Percentiles rank a stretch among this genome's conserved stretches.
These are phyloP conservation scores for Skeletonema costatum DNA, from an alignment of 108 stramenopile species.

Conservation along the genomic window DNA sequence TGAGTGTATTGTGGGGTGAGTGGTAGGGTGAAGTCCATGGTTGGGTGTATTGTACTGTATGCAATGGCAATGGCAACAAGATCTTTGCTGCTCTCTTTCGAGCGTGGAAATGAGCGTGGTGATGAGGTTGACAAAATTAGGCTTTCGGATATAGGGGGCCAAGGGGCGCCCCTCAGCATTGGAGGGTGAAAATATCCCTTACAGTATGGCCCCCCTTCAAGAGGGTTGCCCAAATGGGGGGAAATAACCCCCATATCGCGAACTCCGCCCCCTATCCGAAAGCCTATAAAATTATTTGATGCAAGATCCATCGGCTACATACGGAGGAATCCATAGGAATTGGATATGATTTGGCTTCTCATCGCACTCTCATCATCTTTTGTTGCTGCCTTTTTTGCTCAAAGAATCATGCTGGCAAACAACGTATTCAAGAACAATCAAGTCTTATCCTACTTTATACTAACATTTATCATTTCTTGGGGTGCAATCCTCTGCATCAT, in stretches of 20 bases:
- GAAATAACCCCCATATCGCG: too few relatives aligned
- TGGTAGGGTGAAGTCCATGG: constrained; percentile 17
- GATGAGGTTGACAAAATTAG: too few relatives aligned
- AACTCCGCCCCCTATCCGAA: too few relatives aligned
- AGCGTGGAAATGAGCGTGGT: background rate
- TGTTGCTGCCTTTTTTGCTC: background rate
- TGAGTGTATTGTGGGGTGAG: constrained; percentile 20
- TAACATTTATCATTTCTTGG: background rate
- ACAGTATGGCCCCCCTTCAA: too few relatives aligned
- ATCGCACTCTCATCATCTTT: background rate
- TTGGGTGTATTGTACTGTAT: background rate
- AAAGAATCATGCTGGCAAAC: background rate
- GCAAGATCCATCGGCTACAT: background rate
- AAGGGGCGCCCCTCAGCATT: too few relatives aligned
- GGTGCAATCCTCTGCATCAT: background rate
- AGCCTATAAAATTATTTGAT: too few relatives aligned
- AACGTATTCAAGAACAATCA: background rate
- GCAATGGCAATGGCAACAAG: too few relatives aligned
- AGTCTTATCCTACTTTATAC: background rate
- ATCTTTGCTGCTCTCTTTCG: background rate
- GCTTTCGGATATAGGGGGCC: too few relatives aligned
- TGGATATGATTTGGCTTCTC: background rate
- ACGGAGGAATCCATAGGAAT: background rate
- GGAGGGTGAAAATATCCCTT: too few relatives aligned
- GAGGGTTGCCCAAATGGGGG: too few relatives aligned